Evolutionary conservation across 768 basidiomycete species (phyloP), one percentile per base, ranked within the genome.

Genomic region (Dentipellis fragilis): DNA sequence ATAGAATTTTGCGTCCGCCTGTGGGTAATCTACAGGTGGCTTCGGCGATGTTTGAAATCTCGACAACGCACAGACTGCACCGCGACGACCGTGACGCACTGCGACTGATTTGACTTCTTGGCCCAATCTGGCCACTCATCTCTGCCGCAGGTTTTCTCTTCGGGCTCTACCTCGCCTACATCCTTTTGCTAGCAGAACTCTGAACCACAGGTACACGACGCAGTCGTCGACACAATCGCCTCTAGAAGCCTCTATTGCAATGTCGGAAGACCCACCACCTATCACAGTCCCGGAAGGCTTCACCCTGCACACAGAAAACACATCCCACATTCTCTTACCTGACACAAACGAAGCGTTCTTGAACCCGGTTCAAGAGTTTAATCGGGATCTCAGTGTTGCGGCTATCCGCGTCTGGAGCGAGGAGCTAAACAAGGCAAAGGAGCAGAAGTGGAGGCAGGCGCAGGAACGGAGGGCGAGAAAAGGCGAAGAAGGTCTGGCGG

Each of bases 331-430:
- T 65, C 77, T 96, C 54, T 74, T 93, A 21, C 81, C 85, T 5
- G 75, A 79, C 48, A 71, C 72, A 54, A 88, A 91, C 59, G 87
- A 89, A 56, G 91, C 94, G 2, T 99, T 99, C 69, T 72, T 98
- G 58, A 99, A 99, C 66, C 95, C 96, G 6, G 87, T 97, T 11
- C 96, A 99, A 67, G 92, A 99, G 69, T 99, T 96, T 76, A 99
- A 99, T 71, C 79, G 96, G 39, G 96, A 99, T 71, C 69, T 91
- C 48, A 93, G 89, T 60, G 84, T 97, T 45, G 91, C 93, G 19
- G 88, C 87, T 60, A 97, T 99, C 55, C 77, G 84, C 34, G 81
- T 84, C 3, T 99, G 93, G 93, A 86, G 88, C 57, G 87, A 93
- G 64, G 74, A 83, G 54, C 52, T 80, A 40, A 79, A 87, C 65